Evolutionary conservation across 305 asterid genomes (phyloP).

Genomic region (Fraxinus ornus): DNA sequence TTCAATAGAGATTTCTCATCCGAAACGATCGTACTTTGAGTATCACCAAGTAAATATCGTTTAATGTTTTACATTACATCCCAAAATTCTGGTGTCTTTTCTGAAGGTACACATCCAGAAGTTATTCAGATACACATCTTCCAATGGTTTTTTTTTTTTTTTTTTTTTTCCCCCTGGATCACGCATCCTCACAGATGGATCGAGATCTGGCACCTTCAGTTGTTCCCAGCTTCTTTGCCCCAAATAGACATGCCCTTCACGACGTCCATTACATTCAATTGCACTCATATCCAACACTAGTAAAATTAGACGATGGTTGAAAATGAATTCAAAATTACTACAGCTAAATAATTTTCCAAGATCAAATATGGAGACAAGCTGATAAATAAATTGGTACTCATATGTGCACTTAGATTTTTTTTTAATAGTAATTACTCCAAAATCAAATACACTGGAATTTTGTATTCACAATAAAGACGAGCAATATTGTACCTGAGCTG

Average conservation of each 20-base stretch:
- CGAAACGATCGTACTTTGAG: conserved; percentile 38
- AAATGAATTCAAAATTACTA: not conserved
- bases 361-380: not conserved
- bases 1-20: conserved; percentile 79
- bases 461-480: conserved; percentile 3
- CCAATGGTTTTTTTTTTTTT: conserved; percentile 71
- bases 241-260: conserved; percentile 24
- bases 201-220: conserved; percentile 39
- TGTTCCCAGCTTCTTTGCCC: conserved; percentile 33
- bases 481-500: conserved; percentile 53
- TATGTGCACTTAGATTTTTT: not conserved
- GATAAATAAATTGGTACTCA: not conserved
- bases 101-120: conserved; percentile 49
- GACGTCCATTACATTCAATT: conserved; percentile 38
- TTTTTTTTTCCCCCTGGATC: too few species aligned
- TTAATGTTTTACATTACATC: conserved; percentile 56
- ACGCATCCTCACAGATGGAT: conserved; percentile 51
- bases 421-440: not conserved
- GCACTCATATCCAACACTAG: conserved; percentile 47
- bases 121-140: conserved; percentile 52
- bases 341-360: not conserved
- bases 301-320: conserved; percentile 11
- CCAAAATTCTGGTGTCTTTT: conserved; percentile 52
- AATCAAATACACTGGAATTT: not conserved
- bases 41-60: conserved; percentile 60